Conservation (phyloP, 371 early-diverging fungal species). For the Haplosporangium sp. region DNA sequence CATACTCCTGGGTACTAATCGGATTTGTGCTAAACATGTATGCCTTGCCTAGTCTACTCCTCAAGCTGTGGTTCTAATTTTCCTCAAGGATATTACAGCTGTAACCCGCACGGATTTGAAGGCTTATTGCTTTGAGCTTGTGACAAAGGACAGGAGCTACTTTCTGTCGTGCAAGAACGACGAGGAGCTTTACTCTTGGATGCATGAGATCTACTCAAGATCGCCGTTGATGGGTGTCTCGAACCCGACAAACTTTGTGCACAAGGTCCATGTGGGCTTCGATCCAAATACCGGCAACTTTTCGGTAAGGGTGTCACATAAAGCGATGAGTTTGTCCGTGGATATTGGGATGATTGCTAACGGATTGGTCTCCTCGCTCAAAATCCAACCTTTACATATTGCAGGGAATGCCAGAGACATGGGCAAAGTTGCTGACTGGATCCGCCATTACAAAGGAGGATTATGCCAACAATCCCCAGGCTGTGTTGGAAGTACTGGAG, state of each 20-base stretch:
- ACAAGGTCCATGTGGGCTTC: conserved; percentile 96
- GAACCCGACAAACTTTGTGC: conserved; percentile 93
- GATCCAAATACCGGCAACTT: conserved; percentile 93
- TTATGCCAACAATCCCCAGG: conserved; percentile 95
- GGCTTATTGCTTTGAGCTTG: conserved; percentile 89
- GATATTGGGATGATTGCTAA: no score
- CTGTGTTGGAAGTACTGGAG: conserved; percentile 95
- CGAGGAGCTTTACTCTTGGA: conserved; percentile 95
- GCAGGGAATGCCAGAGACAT: conserved; percentile 93
- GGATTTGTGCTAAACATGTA: no score
- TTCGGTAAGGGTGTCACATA: conserved; percentile 17
- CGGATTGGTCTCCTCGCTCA: background rate
- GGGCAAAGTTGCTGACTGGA: conserved; percentile 89
- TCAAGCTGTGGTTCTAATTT: conserved; percentile 80
- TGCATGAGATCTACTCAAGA: conserved; percentile 92
- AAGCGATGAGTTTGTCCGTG: no score
- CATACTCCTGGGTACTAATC: no score
- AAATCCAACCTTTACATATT: background rate
- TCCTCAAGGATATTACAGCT: conserved; percentile 85
- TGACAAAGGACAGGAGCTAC: conserved; percentile 86
- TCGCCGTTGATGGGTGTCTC: conserved; percentile 90
- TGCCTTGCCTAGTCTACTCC: conserved; percentile 64
- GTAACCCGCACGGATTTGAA: conserved; percentile 88
- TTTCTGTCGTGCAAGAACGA: conserved; percentile 90
- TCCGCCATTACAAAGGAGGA: conserved; percentile 96